Conservation (phyloP, 2,329 filamentous ascomycete genomes). For the Penicillium griseofulvum region DNA sequence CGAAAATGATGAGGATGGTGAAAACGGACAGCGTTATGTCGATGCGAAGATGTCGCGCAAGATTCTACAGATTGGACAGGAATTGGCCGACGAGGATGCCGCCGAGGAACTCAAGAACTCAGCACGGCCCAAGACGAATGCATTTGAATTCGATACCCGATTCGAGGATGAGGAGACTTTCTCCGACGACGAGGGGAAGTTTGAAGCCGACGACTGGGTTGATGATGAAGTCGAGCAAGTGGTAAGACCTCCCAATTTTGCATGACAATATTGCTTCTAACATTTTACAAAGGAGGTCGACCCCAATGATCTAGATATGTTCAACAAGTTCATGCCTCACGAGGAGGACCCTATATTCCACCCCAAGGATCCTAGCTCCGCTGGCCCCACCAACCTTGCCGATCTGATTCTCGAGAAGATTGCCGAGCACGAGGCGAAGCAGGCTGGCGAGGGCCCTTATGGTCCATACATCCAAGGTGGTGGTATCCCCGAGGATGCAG, state of each 20-base stretch:
- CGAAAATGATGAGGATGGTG: constrained; percentile 53
- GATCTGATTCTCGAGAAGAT: constrained; percentile 95
- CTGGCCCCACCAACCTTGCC: constrained; percentile 72
- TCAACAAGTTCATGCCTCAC: constrained; percentile 83
- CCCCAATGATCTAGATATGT: constrained; percentile 82
- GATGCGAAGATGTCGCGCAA: constrained; percentile 84
- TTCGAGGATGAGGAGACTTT: constrained; percentile 58
- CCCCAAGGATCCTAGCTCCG: constrained; percentile 49
- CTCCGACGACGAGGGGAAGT: constrained; percentile 56
- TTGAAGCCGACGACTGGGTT: constrained; percentile 63
- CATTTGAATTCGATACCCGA: constrained; percentile 78
- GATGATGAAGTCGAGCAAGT: constrained; percentile 62
- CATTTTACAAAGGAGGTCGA: constrained; percentile 65
- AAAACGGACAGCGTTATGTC: constrained; percentile 68
- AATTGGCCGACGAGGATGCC: constrained; percentile 79
- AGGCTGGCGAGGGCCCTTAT: constrained; percentile 43
- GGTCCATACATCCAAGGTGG: constrained; percentile 50
- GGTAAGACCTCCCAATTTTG: constrained; percentile 27
- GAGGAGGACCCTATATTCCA: constrained; percentile 72
- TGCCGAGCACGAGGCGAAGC: constrained; percentile 77
- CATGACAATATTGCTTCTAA: constrained; percentile 12
- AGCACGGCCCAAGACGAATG: constrained; percentile 52
- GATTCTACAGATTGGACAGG: constrained; percentile 85
- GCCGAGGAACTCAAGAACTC: constrained; percentile 46
- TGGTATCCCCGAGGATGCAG: constrained; percentile 69